phyloP scores from a whole-genome alignment of 2,329 filamentous ascomycete genomes.

The Rutstroemia sp. region DNA sequence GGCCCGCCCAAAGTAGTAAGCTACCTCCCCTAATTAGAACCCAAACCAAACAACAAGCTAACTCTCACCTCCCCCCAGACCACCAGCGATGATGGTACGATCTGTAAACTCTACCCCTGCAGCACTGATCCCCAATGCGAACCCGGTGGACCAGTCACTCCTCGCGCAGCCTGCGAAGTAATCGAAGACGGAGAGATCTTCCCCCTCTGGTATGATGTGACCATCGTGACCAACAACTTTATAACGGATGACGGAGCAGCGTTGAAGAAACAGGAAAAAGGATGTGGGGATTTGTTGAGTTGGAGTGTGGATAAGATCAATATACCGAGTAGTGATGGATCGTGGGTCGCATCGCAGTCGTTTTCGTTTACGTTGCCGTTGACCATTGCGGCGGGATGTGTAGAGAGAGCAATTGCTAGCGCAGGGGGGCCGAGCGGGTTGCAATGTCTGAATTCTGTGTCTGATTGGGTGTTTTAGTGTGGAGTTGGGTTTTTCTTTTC shows the following conservation, averaged over 20 bases:
- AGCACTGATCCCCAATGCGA: neutral
- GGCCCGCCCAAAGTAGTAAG: neutral
- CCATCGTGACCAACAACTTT: neutral
- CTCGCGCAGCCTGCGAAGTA: neutral
- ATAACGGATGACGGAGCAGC: neutral
- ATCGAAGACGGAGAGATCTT: neutral
- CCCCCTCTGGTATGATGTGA: neutral
- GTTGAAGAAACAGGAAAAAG: neutral
- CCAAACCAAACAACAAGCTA: neutral
- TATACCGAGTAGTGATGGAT: neutral
- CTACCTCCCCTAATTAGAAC: neutral
- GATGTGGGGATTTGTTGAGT: neutral
- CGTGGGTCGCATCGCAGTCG: neutral
- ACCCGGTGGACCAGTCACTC: neutral
- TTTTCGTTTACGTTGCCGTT: neutral
- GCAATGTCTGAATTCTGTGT: neutral
- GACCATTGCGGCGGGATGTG: neutral
- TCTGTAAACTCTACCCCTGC: neutral
- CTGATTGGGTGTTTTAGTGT: neutral
- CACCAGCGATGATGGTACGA: neutral
- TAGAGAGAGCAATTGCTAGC: neutral
- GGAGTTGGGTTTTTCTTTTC: neutral
- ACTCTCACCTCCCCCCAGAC: neutral
- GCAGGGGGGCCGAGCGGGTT: neutral
- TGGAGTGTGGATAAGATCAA: neutral